Evolutionary conservation across 129 eudicot genomes (phyloP).

Genomic region (Tagetes patula): DNA sequence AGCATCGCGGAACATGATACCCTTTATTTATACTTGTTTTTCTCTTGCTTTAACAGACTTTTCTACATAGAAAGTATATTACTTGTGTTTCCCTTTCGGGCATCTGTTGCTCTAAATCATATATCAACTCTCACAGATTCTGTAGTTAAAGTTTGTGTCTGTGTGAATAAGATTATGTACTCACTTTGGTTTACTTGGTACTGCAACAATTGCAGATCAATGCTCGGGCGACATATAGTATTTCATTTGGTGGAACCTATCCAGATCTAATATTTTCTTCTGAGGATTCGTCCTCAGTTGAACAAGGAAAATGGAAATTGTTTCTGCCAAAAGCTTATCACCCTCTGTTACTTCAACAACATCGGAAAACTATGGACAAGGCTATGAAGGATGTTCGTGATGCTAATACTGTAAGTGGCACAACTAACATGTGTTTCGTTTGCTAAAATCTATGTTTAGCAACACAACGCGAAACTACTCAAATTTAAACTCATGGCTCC

Average conservation of each 20-base stretch:
- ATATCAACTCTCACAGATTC: not conserved
- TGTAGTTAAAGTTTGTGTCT: constrained; percentile 18
- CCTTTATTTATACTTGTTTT: constrained; percentile 2
- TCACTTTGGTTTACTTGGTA: constrained; percentile 22
- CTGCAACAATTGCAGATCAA: constrained; percentile 57
- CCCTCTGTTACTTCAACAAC: constrained; percentile 82
- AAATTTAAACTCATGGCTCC: constrained; percentile 12
- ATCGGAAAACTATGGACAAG: constrained; percentile 56
- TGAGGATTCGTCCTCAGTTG: constrained; percentile 39
- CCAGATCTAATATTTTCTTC: constrained; percentile 60
- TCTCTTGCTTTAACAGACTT: not conserved
- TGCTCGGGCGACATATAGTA: constrained; percentile 90
- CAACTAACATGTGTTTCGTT: not conserved
- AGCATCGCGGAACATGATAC: not conserved
- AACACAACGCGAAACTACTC: constrained; percentile 6
- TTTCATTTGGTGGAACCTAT: constrained; percentile 73
- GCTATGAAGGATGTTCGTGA: constrained; percentile 66
- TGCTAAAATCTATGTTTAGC: constrained; percentile 7
- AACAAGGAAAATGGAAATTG: constrained; percentile 64
- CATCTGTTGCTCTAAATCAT: constrained; percentile 11
- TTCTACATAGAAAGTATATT: not conserved
- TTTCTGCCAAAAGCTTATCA: constrained; percentile 84
- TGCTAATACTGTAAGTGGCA: constrained; percentile 70
- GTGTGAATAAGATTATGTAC: not conserved
- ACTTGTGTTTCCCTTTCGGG: constrained; percentile 3